Evolutionary conservation across 2,329 filamentous ascomycete species (phyloP), one percentile per base, ranked within the genome.

Genomic region (Diaporthe nobilis): DNA sequence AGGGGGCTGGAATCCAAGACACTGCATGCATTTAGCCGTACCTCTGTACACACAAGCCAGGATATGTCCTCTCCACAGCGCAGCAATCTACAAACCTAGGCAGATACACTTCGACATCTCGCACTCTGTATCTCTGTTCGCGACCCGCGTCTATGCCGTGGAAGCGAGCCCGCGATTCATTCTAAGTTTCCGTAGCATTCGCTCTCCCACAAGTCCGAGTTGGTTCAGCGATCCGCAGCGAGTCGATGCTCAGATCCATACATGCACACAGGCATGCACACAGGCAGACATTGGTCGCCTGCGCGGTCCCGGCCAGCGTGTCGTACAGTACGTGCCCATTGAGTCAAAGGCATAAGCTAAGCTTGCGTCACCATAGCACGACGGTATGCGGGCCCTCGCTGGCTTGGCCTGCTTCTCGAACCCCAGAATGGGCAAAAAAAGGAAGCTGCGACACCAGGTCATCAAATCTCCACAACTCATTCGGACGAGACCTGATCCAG

Each of bases 341-440:
- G 22, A 49, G 51, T 17, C 22, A 13, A 37, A 25, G 31, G 44
- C 20, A 37, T 25, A 8, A 42, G 49, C 47, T 25, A 39, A 55
- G 65, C 47, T 39, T 70, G 65, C 34, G 65, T 55, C 65, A 70
- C 65, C 13, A 70, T 20, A 22, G 31, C 49, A 70, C 65, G 49
- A 15, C 65, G 55, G 47, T 7, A 55, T 70, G 65, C 65, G 47
- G 47, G 47, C 34, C 49, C 65, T 15, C 49, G 65, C 65, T 42
- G 49, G 20, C 25, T 20, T 53, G 65, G 34, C 49, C 49, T 49
- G 28, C 61, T 28, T 70, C 47, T 68, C 22, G 34, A 39, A 28
- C 28, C 47, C 65, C 65, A 55, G 13, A 70, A 42, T 42, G 65
- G 65, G 65, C 65, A 70, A 70, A 55, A 70, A 70, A 42, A 28